These are phyloP conservation scores for Lizanozyma gosingica DNA, from an alignment of 1,139 yeast species.

Conservation along the genomic window DNA sequence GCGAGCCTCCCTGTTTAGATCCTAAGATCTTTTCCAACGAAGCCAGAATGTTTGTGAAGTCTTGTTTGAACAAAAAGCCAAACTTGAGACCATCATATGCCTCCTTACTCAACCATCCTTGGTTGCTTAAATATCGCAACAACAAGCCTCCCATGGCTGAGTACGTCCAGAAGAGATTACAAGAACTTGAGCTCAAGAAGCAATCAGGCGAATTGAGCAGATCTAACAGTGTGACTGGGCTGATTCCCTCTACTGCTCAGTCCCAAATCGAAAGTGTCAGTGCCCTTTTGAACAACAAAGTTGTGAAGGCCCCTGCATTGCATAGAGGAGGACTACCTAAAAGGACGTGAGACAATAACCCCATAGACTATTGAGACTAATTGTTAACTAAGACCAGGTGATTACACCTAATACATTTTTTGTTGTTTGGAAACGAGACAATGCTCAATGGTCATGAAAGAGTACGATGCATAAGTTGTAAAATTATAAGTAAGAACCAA, in stretches of 20 bases:
- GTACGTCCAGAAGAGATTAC: conserved; percentile 13
- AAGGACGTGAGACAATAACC: no score
- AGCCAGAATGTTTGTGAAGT: conserved; percentile 73
- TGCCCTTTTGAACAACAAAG: conserved; percentile 25
- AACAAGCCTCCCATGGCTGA: conserved; percentile 37
- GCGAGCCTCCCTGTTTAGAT: conserved; percentile 76
- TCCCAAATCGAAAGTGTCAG: conserved; percentile 25
- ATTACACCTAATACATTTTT: no score
- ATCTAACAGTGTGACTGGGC: not conserved
- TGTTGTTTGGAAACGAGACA: no score
- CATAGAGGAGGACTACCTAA: conserved; percentile 31
- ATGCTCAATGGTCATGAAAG: no score
- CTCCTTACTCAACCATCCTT: conserved; percentile 67
- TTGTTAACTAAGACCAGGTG: no score
- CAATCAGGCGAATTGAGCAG: not conserved
- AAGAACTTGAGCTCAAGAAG: not conserved
- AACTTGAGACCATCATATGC: conserved; percentile 76
- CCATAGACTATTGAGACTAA: no score
- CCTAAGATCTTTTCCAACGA: conserved; percentile 50
- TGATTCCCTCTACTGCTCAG: conserved; percentile 6
- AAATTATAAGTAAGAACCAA: no score
- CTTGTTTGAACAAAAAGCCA: conserved; percentile 78
- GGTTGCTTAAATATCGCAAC: conserved; percentile 52
- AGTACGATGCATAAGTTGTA: no score
- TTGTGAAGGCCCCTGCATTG: conserved; percentile 33